Base-by-base conservation (phyloP, 805 yeast species). In the Grigorovia transvaalensis region DNA sequence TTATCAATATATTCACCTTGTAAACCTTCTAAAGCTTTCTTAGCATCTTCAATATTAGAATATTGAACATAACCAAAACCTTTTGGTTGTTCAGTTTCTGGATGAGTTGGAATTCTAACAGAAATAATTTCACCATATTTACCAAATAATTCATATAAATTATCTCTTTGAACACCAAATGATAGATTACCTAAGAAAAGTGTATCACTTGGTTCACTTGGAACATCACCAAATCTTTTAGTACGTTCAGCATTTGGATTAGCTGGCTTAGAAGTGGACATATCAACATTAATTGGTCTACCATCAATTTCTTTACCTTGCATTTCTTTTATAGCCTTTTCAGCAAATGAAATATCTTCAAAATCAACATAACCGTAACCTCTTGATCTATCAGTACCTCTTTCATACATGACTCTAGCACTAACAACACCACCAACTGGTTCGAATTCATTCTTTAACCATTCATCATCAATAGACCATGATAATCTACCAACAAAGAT, bases 351-450 rank as follows among this genome's bases (percentile, higher is more conserved):
- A 65, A 80, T 81, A 63, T 77, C 72, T 62, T 81, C 88, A 67
- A 93, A 93, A 70, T 93, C 99, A 71, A 93, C 96, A 74, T 93
- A 93, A 70, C 95, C 95, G 78, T 87, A 91, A 71, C 99, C 99
- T 78, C 91, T 84, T 52, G 96, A 88, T 74, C 88, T 86, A 63
- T 90, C 93, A 54, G 95, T 80, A 56, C 85, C 85, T 74, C 93
- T 85, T 73, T 93, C 98, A 72, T 82, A 81, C 69, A 93, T 88
- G 59, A 93, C 96, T 75, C 99, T 84, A 59, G 98, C 97, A 62
- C 82, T 70, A 41, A 80, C 64, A 54, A 89, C 93, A 71, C 95
- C 96, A 50, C 91, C 96, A 51, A 72, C 64, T 56, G 77, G 79
- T 69, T 84, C 89, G 70, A 93, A 93, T 74, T 88, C 97, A 56